These are phyloP conservation scores for Xylaria arbuscula DNA, from an alignment of 2,329 filamentous ascomycete species.

Conservation along the genomic window DNA sequence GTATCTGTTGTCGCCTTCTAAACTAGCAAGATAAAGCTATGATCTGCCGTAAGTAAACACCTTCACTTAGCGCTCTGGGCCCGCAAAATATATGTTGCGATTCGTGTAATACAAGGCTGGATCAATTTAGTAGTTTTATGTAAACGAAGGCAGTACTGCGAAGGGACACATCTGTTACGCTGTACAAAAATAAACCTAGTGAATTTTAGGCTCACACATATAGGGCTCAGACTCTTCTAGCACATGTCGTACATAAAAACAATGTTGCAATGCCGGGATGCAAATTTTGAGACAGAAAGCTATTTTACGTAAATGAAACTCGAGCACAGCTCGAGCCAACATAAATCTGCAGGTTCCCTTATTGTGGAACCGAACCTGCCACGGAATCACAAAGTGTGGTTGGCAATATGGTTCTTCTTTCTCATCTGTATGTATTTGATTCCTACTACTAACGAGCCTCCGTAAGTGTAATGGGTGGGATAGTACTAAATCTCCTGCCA, in stretches of 20 bases:
- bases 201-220: not conserved
- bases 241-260: conserved; percentile 2
- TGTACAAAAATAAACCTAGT: conserved; percentile 1
- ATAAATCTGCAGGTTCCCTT: not conserved
- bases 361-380: not conserved
- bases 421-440: not conserved
- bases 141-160: too few relatives aligned
- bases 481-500: not conserved
- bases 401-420: not conserved
- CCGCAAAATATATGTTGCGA: too few relatives aligned
- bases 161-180: not conserved
- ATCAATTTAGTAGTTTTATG: too few relatives aligned
- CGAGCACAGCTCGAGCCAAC: too few relatives aligned
- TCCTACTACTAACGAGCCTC: not conserved
- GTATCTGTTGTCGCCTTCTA: not conserved
- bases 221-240: not conserved
- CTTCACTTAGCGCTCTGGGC: too few relatives aligned
- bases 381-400: too few relatives aligned
- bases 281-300: conserved; percentile 1
- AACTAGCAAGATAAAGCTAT: not conserved
- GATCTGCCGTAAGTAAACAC: not conserved
- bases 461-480: not conserved
- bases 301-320: not conserved
- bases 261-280: not conserved
- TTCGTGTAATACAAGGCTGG: too few relatives aligned